phyloP scores from a whole-genome alignment of 2,329 filamentous ascomycete genomes.

The Penicillium glabrum region DNA sequence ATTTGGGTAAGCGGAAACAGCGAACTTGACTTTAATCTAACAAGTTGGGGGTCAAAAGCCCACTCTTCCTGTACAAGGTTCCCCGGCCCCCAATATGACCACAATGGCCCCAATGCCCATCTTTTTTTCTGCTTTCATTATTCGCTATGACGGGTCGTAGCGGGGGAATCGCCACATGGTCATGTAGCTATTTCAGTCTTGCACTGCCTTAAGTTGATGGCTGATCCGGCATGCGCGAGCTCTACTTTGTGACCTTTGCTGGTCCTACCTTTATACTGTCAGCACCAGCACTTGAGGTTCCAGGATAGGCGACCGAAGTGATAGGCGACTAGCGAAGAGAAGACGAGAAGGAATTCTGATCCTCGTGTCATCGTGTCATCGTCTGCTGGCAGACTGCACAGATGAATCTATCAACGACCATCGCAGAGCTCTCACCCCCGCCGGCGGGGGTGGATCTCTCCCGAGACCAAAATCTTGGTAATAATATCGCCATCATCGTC shows the following conservation, averaged over 20 bases:
- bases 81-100: not conserved
- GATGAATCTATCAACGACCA: not conserved
- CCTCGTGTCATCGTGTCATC: not conserved
- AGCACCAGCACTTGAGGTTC: not conserved
- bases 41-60: not conserved
- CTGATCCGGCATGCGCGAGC: not conserved
- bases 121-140: too few species aligned
- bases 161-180: not conserved
- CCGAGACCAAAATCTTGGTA: not conserved
- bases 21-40: not conserved
- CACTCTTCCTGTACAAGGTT: not conserved
- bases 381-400: not conserved
- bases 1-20: not conserved
- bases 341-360: not conserved
- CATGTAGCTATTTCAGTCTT: not conserved
- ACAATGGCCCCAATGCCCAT: not conserved
- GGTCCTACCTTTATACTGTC: not conserved
- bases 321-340: not conserved
- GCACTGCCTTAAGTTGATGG: not conserved
- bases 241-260: not conserved
- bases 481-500: conserved; percentile 1
- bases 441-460: conserved; percentile 4
- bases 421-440: not conserved
- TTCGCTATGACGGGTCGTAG: not conserved
- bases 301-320: too few species aligned